Evolutionary conservation across 805 yeast species (phyloP).

Genomic region (Candida coquimbonensis): DNA sequence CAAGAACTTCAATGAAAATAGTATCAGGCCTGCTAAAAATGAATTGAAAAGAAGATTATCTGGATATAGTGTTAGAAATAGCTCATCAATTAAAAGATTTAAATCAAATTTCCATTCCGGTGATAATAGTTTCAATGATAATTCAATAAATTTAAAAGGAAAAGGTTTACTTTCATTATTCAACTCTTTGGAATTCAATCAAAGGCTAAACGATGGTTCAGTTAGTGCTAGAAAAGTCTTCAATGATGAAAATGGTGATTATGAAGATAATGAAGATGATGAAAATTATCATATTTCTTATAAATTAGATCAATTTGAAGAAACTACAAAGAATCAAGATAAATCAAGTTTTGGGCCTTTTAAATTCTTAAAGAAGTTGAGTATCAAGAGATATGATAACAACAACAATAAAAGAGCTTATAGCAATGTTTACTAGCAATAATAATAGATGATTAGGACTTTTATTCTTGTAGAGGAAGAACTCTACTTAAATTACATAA

Average conservation of each 20-base stretch:
- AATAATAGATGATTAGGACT: not conserved
- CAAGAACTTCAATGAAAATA: constrained; percentile 5
- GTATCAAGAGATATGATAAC: constrained; percentile 1
- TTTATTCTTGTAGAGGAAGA: not conserved
- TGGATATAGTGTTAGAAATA: constrained; percentile 2
- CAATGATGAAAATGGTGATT: constrained; percentile 2
- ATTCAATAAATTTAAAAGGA: not conserved
- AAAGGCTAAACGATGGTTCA: constrained; percentile 5
- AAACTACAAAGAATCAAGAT: too few relatives aligned
- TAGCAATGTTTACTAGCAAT: not conserved
- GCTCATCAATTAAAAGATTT: constrained; percentile 5
- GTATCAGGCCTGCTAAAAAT: constrained; percentile 4
- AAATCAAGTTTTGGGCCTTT: not conserved
- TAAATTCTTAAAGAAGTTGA: constrained; percentile 1
- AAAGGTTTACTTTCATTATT: constrained; percentile 4
- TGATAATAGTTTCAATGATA: not conserved
- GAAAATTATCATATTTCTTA: constrained; percentile 7
- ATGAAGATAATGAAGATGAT: constrained; percentile 2
- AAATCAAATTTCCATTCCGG: not conserved
- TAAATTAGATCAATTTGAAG: constrained; percentile 1
- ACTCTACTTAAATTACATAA: too few relatives aligned
- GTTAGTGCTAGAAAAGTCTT: constrained; percentile 5
- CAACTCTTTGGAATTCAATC: constrained; percentile 6
- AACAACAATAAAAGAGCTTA: not conserved
- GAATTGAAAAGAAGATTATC: constrained; percentile 8